phyloP scores from a whole-genome alignment of 352 stramenopile species.

The Pythium insidiosum region DNA sequence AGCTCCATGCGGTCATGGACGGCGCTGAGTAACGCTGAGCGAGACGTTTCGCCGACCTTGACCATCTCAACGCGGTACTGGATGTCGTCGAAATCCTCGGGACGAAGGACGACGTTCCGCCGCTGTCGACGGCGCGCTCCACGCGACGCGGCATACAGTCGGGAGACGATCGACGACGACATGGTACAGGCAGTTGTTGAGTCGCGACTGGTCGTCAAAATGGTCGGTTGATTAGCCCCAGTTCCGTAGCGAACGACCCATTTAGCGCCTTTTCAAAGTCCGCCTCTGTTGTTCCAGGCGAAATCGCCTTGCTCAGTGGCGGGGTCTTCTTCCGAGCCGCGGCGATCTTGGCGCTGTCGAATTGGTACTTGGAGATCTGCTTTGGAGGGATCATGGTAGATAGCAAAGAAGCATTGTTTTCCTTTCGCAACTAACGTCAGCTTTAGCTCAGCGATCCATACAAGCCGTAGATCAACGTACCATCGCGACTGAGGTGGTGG shows the following conservation, averaged over 20 bases:
- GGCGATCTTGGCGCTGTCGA: conserved; percentile 34
- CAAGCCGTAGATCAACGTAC: too few species aligned
- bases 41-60: conserved; percentile 13
- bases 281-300: conserved; percentile 19
- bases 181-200: too few species aligned
- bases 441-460: too few species aligned
- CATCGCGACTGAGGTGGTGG: not conserved
- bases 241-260: conserved; percentile 45
- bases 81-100: conserved; percentile 62
- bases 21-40: conserved; percentile 2
- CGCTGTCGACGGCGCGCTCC: conserved; percentile 5
- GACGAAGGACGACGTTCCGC: conserved; percentile 17
- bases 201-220: conserved; percentile 1
- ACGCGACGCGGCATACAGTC: not conserved
- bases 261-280: conserved; percentile 75
- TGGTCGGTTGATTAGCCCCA: conserved; percentile 24
- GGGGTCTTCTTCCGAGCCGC: conserved; percentile 55
- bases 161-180: too few species aligned
- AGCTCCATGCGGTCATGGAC: conserved; percentile 17
- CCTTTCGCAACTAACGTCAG: too few species aligned
- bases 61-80: conserved; percentile 57
- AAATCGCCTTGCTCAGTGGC: conserved; percentile 44
- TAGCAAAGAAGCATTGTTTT: conserved; percentile 12
- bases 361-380: conserved; percentile 30
- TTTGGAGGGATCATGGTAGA: conserved; percentile 42